Percentiles rank a stretch among this genome's conserved stretches.
These are phyloP conservation scores for Viola pubescens DNA, from an alignment of 441 rosid species.

Conservation along the genomic window DNA sequence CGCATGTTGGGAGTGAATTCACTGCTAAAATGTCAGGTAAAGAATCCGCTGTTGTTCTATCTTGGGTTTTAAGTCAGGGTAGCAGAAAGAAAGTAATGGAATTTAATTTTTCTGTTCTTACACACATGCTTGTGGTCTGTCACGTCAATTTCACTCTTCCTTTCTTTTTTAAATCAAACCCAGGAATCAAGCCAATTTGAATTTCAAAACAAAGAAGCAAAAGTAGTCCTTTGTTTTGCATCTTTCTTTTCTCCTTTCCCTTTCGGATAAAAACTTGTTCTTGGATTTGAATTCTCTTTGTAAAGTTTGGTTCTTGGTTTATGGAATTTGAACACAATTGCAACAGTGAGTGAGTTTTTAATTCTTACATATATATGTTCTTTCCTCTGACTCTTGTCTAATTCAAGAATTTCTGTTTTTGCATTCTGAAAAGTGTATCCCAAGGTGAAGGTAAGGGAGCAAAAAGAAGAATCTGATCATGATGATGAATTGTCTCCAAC, in stretches of 20 bases:
- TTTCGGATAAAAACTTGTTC: not conserved
- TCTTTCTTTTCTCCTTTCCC: not conserved
- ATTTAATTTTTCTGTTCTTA: too few relatives aligned
- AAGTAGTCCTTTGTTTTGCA: slow-evolving; percentile 5
- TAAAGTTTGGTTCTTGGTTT: not conserved
- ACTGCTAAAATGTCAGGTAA: not conserved
- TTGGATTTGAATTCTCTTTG: not conserved
- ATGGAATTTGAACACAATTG: not conserved
- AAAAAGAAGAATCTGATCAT: slow-evolving; percentile 10
- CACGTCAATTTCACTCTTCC: not conserved
- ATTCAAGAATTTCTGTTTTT: slow-evolving; percentile 3
- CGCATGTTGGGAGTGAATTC: not conserved
- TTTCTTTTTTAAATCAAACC: not conserved
- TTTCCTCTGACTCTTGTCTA: not conserved
- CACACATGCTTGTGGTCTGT: too few relatives aligned
- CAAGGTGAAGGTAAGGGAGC: slow-evolving; percentile 18
- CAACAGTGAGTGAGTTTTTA: not conserved
- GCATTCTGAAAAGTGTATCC: slow-evolving; percentile 24
- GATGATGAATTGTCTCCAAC: slow-evolving; percentile 7
- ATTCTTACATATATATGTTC: too few relatives aligned
- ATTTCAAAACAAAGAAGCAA: not conserved
- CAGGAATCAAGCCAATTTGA: not conserved
- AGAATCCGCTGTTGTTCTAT: not conserved
- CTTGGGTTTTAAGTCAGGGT: not conserved
- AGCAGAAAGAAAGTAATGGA: not conserved